Base-by-base conservation (phyloP, 495 filamentous ascomycete genomes). In the Sphaerosporella brunnea region DNA sequence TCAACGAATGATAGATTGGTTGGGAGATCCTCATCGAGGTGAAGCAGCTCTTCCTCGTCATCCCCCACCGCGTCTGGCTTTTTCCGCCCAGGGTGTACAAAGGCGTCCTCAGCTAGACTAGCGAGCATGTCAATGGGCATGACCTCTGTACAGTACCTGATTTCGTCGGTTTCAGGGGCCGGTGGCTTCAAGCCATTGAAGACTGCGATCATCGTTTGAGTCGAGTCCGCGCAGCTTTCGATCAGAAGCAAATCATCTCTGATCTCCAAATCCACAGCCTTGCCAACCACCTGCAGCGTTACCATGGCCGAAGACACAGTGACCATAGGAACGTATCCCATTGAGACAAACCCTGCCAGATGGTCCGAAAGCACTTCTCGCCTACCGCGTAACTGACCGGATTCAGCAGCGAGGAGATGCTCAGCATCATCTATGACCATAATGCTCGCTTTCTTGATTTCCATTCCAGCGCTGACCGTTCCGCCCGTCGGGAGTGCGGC, bases 151-250 rank as follows among this genome's bases (percentile, higher is more conserved):
- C 79, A 74, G 60, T 95, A 99, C 58, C 88, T 88, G 47, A 75
- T 70, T 45, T 79, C 77, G 38, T 79, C 79, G 54, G 73, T 83
- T 7, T 86, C 85, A 0, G 84, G 78, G 4, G 73, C 73, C 2
- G 92, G 90, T 19, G 87, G 90, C 9, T 75, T 75, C 3, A 99
- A 70, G 0, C 79, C 86, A 56, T 82, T 84, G 34, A 90, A 60
- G 48, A 90, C 73, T 13, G 70, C 75, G 42, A 92, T 77, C 2
- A 99, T 72, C 0, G 92, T 96, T 56, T 93, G 85, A 0, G 90
- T 96, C 8, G 92, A 96, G 63, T 99, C 92, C 13, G 92, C 90
- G 59, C 92, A 96, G 2, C 85, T 83, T 60, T 99, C 92, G 13
- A 99, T 68, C 19, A 99, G 77, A 23, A 96, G 68, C 1, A 99